Percentiles rank a stretch among this genome's conserved stretches.
Evolutionary conservation across 169 alveolate species (phyloP).

Genomic region (Theileria equi): DNA sequence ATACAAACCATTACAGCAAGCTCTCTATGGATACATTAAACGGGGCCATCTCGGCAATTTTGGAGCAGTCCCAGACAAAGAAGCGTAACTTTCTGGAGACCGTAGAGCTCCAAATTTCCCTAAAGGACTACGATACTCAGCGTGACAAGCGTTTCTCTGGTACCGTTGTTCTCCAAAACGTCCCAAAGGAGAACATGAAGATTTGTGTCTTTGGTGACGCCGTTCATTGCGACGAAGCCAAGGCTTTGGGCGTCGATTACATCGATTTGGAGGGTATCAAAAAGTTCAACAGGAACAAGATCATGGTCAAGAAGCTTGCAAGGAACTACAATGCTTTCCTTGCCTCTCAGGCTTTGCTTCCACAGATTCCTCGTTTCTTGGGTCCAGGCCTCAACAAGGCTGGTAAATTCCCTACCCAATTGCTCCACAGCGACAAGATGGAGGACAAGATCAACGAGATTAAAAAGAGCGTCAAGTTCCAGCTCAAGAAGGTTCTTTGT

Average conservation of each 20-base stretch:
- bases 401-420: slow-evolving; percentile 98
- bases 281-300: slow-evolving; percentile 98
- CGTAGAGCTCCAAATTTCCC: slow-evolving; percentile 97
- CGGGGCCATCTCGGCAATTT: slow-evolving; percentile 89
- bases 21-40: slow-evolving; percentile 79
- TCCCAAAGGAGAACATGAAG: slow-evolving; percentile 93
- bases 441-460: slow-evolving; percentile 95
- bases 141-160: slow-evolving; percentile 99
- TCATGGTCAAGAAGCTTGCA: slow-evolving; percentile 96
- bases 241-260: slow-evolving; percentile 91
- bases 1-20: slow-evolving; percentile 72
- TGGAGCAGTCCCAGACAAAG: slow-evolving; percentile 89
- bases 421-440: slow-evolving; percentile 94
- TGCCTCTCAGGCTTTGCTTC: slow-evolving; percentile 97
- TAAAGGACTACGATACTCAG: slow-evolving; percentile 99
- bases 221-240: slow-evolving; percentile 97
- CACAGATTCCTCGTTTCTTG: slow-evolving; percentile 97
- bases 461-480: slow-evolving; percentile 89
- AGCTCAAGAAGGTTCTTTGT: slow-evolving; percentile 94
- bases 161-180: slow-evolving; percentile 94
- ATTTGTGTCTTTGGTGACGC: slow-evolving; percentile 99
- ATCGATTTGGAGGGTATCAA: slow-evolving; percentile 97
- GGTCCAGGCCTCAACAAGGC: slow-evolving; percentile 99
- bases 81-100: slow-evolving; percentile 97
- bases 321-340: slow-evolving; percentile 93